Evolutionary conservation across 2,329 filamentous ascomycete genomes (phyloP).

Genomic region (Xylogone sp.): DNA sequence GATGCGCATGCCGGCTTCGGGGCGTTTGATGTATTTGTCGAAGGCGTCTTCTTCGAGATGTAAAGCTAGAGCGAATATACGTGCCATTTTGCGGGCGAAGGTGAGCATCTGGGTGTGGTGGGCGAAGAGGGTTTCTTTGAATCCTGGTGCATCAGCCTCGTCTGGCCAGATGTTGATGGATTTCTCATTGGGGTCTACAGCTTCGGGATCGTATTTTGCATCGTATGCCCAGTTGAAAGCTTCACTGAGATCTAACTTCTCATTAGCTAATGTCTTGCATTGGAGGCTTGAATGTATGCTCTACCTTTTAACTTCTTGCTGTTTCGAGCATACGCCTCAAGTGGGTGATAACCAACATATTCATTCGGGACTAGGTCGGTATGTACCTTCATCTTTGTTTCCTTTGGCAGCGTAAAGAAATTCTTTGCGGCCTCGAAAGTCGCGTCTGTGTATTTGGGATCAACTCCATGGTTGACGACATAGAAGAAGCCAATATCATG

Average conservation of each 20-base stretch:
- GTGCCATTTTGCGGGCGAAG: conserved; percentile 34
- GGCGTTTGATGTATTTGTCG: conserved; percentile 33
- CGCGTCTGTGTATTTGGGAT: conserved; percentile 14
- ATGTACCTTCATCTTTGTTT: conserved; percentile 31
- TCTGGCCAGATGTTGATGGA: conserved; percentile 4
- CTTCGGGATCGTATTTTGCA: conserved; percentile 20
- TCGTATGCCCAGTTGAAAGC: conserved; percentile 17
- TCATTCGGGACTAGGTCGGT: conserved; percentile 6
- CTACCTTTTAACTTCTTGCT: conserved; percentile 28
- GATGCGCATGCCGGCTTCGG: conserved; percentile 37
- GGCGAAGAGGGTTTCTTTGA: conserved; percentile 32
- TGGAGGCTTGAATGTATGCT: too few relatives aligned
- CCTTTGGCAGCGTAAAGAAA: conserved; percentile 2
- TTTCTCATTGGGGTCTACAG: too few relatives aligned
- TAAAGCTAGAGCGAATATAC: conserved; percentile 35
- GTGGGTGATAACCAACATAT: conserved; percentile 1
- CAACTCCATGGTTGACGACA: conserved; percentile 30
- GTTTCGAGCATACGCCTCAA: conserved; percentile 1
- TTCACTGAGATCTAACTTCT: conserved; percentile 40
- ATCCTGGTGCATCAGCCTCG: conserved; percentile 19
- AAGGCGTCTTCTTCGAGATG: conserved; percentile 34
- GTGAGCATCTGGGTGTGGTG: conserved; percentile 33
- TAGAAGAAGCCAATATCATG: conserved; percentile 40
- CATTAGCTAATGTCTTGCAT: too few relatives aligned
- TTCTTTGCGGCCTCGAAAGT: not conserved